A percentile compares a stretch with the other conserved stretches of the same genome.
Evolutionary conservation across 768 basidiomycete species (phyloP).

Genomic region (Lanmaoa pseudosensibilis): DNA sequence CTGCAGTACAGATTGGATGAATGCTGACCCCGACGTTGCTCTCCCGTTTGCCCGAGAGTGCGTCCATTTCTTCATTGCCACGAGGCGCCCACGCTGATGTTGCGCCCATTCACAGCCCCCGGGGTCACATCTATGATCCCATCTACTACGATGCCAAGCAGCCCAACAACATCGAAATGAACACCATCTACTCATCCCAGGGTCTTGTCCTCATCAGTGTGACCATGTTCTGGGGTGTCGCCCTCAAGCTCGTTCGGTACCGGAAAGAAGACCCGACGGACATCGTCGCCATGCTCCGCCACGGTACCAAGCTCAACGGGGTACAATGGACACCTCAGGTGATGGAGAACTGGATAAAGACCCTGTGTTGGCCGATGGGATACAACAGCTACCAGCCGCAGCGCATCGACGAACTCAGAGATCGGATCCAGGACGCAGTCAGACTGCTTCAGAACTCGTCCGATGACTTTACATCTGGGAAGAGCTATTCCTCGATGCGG

Average conservation of each 20-base stretch:
- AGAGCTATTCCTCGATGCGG: slow-evolving; percentile 1
- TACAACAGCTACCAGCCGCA: slow-evolving; percentile 49
- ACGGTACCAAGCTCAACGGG: slow-evolving; percentile 52
- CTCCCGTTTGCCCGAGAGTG: slow-evolving; percentile 66
- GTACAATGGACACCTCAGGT: slow-evolving; percentile 54
- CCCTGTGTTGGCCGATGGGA: slow-evolving; percentile 63
- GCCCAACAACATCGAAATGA: slow-evolving; percentile 49
- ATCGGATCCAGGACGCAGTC: slow-evolving; percentile 57
- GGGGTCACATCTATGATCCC: slow-evolving; percentile 50
- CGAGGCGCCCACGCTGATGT: slow-evolving; percentile 10
- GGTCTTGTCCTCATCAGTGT: slow-evolving; percentile 62
- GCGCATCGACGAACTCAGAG: slow-evolving; percentile 45
- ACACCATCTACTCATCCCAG: slow-evolving; percentile 56
- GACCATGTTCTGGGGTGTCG: slow-evolving; percentile 70
- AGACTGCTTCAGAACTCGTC: slow-evolving; percentile 18
- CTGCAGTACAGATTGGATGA: slow-evolving; percentile 65
- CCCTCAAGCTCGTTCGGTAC: slow-evolving; percentile 71
- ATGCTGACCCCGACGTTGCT: slow-evolving; percentile 69
- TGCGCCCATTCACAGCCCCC: slow-evolving; percentile 14
- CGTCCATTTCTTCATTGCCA: slow-evolving; percentile 24
- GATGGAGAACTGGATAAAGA: slow-evolving; percentile 58
- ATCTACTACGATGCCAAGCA: slow-evolving; percentile 55
- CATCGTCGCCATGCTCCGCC: slow-evolving; percentile 65
- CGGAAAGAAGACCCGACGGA: slow-evolving; percentile 61
- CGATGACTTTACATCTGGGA: slow-evolving; percentile 13